Conservation (phyloP, 176 grass and related monocot species). For the Carex pumila region DNA sequence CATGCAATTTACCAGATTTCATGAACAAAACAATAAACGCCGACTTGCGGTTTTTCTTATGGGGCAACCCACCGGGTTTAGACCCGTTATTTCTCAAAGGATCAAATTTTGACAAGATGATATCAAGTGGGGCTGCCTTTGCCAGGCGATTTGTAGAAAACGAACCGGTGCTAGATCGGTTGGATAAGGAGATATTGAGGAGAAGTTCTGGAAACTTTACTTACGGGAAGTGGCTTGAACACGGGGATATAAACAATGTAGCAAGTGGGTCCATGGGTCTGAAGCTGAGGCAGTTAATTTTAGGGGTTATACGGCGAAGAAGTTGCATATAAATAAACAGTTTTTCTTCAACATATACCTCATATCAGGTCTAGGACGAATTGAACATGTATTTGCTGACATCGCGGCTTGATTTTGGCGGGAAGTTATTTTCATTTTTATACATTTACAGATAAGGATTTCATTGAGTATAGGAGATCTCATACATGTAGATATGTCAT, state of each 20-base stretch:
- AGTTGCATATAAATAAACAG: constrained; percentile 22
- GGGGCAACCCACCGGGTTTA: constrained; percentile 57
- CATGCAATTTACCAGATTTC: constrained; percentile 60
- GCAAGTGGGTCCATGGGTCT: constrained; percentile 24
- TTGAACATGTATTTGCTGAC: not conserved
- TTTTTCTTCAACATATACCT: not conserved
- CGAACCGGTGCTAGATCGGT: constrained; percentile 34
- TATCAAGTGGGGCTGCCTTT: constrained; percentile 47
- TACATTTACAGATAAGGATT: constrained; percentile 12
- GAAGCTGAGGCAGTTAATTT: constrained; percentile 34
- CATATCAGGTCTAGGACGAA: not conserved
- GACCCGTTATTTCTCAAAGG: constrained; percentile 48
- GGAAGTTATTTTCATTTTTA: not conserved
- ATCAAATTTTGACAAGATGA: constrained; percentile 36
- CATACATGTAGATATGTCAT: not conserved
- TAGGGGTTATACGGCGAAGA: constrained; percentile 28
- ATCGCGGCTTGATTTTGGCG: not conserved
- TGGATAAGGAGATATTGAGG: constrained; percentile 49
- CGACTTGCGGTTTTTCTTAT: constrained; percentile 57
- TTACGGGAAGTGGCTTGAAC: constrained; percentile 30
- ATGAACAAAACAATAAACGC: constrained; percentile 43
- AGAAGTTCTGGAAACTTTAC: constrained; percentile 15
- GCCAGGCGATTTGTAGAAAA: constrained; percentile 58
- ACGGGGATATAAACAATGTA: constrained; percentile 29
- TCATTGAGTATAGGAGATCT: not conserved